A percentile compares a stretch with the other conserved stretches of the same genome.
Evolutionary conservation across 139 green algal genomes (phyloP).

Genomic region (Asterochloris erici): DNA sequence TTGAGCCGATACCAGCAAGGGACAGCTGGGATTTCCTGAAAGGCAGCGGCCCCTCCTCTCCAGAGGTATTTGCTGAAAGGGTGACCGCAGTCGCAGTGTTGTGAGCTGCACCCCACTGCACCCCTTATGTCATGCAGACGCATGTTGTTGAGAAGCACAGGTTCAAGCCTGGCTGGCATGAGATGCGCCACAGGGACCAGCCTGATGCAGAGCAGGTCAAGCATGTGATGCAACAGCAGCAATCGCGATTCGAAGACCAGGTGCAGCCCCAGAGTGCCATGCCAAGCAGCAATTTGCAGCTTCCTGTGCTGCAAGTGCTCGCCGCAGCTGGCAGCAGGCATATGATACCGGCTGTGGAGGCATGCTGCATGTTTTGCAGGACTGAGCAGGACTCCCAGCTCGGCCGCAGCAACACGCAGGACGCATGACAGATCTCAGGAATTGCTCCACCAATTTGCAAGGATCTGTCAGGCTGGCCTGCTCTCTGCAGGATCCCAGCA

Average conservation of each 20-base stretch:
- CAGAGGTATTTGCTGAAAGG: not conserved
- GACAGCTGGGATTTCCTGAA: constrained; percentile 8
- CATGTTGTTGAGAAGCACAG: not conserved
- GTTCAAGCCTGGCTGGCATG: constrained; percentile 11
- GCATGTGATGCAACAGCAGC: not conserved
- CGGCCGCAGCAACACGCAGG: no score
- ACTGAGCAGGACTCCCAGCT: no score
- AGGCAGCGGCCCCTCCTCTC: constrained; percentile 1
- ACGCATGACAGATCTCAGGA: no score
- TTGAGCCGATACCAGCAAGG: not conserved
- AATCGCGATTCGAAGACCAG: not conserved
- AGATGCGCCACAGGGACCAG: not conserved
- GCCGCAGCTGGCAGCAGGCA: not conserved
- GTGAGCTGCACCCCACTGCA: not conserved
- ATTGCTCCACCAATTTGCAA: no score
- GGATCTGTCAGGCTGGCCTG: no score
- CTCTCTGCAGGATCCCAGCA: no score
- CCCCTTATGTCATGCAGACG: not conserved
- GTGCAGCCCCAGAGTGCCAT: not conserved
- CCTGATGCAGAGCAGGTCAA: no score
- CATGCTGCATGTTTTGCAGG: not conserved
- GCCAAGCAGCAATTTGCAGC: not conserved
- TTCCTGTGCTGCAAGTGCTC: not conserved
- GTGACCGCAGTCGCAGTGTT: no score
- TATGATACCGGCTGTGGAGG: not conserved